A percentile compares a stretch with the other conserved stretches of the same genome.
These are phyloP conservation scores for Colletotrichum chrysophilum DNA, from an alignment of 2,329 filamentous ascomycete genomes.

Conservation along the genomic window DNA sequence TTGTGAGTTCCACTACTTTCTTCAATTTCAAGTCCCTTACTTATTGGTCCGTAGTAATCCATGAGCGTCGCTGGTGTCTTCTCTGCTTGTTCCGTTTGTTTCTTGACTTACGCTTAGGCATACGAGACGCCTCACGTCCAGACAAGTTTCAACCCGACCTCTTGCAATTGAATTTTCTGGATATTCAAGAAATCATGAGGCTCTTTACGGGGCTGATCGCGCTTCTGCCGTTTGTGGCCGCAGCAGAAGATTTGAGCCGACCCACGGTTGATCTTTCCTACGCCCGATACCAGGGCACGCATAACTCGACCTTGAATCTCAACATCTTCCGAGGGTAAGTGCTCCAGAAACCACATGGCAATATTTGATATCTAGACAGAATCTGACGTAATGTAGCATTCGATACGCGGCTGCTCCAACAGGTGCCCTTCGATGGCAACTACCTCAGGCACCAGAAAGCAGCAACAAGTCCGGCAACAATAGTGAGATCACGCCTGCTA, in stretches of 20 bases:
- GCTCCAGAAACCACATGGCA: no score
- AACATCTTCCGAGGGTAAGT: constrained; percentile 3
- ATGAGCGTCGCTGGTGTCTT: background rate
- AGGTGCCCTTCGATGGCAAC: background rate
- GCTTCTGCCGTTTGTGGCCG: background rate
- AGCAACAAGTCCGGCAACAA: background rate
- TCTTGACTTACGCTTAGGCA: background rate
- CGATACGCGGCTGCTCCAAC: constrained; percentile 4
- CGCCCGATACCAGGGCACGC: background rate
- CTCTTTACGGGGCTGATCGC: background rate
- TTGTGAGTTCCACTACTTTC: background rate
- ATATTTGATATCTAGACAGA: background rate
- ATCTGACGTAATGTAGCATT: background rate
- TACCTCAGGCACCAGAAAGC: background rate
- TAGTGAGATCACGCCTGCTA: background rate
- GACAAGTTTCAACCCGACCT: background rate
- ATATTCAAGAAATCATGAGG: background rate
- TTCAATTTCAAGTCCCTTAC: background rate
- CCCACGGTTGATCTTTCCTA: background rate
- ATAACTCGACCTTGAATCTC: constrained; percentile 1
- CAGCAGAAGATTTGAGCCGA: background rate
- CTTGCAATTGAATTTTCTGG: background rate
- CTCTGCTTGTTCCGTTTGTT: background rate
- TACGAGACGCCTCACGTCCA: background rate
- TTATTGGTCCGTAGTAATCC: background rate